phyloP scores from a whole-genome alignment of 257 asterid species.

The Scutellaria barbata region DNA sequence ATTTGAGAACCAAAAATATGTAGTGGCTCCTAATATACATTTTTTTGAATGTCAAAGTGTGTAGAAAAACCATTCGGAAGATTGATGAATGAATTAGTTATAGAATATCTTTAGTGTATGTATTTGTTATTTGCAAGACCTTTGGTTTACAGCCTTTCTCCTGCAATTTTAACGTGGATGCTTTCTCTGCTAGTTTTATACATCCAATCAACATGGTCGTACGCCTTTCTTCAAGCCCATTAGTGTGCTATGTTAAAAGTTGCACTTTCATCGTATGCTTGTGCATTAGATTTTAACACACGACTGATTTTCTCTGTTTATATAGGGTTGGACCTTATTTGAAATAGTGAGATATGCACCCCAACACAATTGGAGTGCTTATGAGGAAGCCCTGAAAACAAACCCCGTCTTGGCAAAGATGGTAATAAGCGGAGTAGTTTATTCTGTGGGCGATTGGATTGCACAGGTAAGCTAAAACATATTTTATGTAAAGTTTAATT shows the following conservation, averaged over 20 bases:
- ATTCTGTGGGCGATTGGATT: constrained; percentile 85
- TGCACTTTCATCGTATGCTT: neutral
- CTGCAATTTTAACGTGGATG: neutral
- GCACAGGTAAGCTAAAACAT: constrained; percentile 68
- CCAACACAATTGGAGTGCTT: constrained; percentile 85
- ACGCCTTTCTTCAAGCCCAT: neutral
- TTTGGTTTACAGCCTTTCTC: neutral
- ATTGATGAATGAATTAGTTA: neutral
- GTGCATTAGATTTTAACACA: neutral
- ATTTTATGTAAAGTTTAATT: neutral
- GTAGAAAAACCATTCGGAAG: neutral
- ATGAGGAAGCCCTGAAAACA: constrained; percentile 79
- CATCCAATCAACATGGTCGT: neutral
- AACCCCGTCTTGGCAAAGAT: constrained; percentile 86
- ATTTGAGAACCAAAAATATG: neutral
- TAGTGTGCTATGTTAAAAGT: neutral
- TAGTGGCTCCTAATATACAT: neutral
- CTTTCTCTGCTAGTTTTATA: neutral
- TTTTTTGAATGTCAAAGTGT: too few species aligned
- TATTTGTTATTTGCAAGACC: neutral
- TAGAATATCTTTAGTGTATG: constrained; percentile 1
- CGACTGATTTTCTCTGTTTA: constrained; percentile 30
- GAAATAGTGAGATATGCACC: constrained; percentile 89
- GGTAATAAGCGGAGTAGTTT: constrained; percentile 89
- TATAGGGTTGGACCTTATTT: constrained; percentile 82